Base-by-base conservation (phyloP, 2,329 filamentous ascomycete species). In the Penicillium sp. region DNA sequence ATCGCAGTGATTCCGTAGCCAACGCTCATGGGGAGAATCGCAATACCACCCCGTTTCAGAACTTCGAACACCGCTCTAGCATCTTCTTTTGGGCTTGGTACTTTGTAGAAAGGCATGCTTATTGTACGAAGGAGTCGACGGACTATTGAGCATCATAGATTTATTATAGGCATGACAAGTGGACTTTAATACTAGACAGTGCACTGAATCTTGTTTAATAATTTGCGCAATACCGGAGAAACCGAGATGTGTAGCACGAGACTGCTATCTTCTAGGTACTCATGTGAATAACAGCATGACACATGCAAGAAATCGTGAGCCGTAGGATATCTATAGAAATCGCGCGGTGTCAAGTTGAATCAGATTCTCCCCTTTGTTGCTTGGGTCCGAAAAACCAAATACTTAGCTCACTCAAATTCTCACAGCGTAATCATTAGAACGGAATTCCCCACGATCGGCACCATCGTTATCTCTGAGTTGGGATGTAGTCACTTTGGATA, bases 1-100 rank as follows among this genome's bases (percentile, higher is more conserved):
- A 47, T 62, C 9, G 63, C 65, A 6, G 65, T 58, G 2, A 69
- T 59, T 20, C 60, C 67, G 43, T 70, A 70, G 42, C 68, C 69
- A 10, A 71, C 62, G 40, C 53, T 58, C 39, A 56, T 58, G 1
- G 68, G 69, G 24, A 70, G 57, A 29, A 70, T 69, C 11, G 61
- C 69, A 13, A 70, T 57, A 3, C 68, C 68, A 4, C 66, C 64
- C 4, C 54, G 40, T 39, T 56, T 48, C 10, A 71, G 50, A 16
- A 68, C 56, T 3, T 62, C 20, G 20, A 68, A 66, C 13, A 64
- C 64, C 10, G 55, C 52, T 22, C 35, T 50, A 0, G 68, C 66
- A 48, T 70, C 68, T 2, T 50, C 22, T 14, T 53, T 38, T 3
- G 45, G 42, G 32, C n/a, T 53, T 9, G 31, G 34, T 22, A 22